Conservation (phyloP, 768 basidiomycete genomes). For the Mrakia gelida region DNA sequence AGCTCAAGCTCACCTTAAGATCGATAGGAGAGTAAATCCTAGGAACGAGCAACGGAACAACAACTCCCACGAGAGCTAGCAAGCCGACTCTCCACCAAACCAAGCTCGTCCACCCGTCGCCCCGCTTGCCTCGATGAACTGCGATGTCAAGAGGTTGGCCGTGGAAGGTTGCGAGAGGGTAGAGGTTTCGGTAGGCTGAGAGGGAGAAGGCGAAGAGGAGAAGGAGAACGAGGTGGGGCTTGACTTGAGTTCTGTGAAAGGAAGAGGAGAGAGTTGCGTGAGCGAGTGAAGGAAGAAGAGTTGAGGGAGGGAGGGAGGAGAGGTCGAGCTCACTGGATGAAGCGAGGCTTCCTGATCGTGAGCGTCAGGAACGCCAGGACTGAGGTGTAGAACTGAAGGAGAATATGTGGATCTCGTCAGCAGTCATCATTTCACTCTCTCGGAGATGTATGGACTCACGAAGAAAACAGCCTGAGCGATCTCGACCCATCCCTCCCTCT, state of each 20-base stretch:
- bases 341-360: background rate
- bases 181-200: slow-evolving; percentile 12
- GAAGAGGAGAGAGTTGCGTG: background rate
- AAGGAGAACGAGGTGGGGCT: slow-evolving; percentile 2
- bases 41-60: background rate
- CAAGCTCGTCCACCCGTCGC: slow-evolving; percentile 2
- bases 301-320: too few relatives aligned
- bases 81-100: slow-evolving; percentile 10
- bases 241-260: background rate
- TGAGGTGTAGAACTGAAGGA: slow-evolving; percentile 7
- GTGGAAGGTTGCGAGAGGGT: background rate
- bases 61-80: background rate
- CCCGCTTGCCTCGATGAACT: slow-evolving; percentile 8
- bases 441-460: background rate
- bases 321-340: background rate
- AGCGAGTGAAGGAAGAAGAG: background rate
- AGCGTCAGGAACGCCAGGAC: slow-evolving; percentile 4
- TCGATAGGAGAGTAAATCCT: background rate
- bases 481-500: slow-evolving; percentile 26
- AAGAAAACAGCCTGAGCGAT: slow-evolving; percentile 23
- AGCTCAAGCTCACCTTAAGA: too few relatives aligned
- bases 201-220: slow-evolving; percentile 12
- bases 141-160: slow-evolving; percentile 6
- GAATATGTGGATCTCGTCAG: too few relatives aligned
- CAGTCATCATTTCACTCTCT: too few relatives aligned